Conservation (phyloP, 2,329 filamentous ascomycete genomes). For the Neurospora sp. region DNA sequence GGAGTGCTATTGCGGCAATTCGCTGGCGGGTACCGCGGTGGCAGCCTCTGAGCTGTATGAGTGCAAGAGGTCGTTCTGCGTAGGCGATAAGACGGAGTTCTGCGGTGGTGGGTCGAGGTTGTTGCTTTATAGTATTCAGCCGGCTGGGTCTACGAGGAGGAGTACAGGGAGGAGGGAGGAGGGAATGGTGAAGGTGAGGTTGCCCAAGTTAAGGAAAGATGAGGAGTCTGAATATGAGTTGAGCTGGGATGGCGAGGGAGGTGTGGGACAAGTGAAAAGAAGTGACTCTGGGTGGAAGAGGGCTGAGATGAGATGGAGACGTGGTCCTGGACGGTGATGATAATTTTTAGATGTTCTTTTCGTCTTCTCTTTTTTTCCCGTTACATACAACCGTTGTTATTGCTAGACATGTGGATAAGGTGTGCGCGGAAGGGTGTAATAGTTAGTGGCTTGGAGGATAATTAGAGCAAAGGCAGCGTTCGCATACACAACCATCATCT, state of each 20-base stretch:
- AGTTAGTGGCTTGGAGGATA: neutral
- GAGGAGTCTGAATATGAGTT: neutral
- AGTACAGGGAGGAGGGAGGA: neutral
- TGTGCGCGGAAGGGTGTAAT: neutral
- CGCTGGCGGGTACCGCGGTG: neutral
- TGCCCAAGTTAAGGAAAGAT: neutral
- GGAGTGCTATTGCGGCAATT: conserved; percentile 8
- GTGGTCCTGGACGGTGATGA: neutral
- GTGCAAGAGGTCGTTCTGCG: conserved; percentile 3
- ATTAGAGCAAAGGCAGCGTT: neutral
- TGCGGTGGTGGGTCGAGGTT: conserved; percentile 3
- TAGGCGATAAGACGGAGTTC: neutral
- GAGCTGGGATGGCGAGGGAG: neutral
- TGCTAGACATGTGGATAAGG: neutral
- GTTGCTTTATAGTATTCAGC: conserved; percentile 1
- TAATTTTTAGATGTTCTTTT: neutral
- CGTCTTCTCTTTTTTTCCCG: neutral
- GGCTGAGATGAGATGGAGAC: neutral
- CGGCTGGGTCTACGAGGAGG: neutral
- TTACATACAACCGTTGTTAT: neutral
- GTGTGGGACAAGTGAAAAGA: neutral
- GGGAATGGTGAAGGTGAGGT: neutral
- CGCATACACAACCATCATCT: neutral
- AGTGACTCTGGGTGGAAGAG: neutral
- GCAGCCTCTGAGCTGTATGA: neutral